A percentile compares a stretch with the other conserved stretches of the same genome.
Conservation (phyloP, 1,139 yeast species). For the Taiozyma sp. region DNA sequence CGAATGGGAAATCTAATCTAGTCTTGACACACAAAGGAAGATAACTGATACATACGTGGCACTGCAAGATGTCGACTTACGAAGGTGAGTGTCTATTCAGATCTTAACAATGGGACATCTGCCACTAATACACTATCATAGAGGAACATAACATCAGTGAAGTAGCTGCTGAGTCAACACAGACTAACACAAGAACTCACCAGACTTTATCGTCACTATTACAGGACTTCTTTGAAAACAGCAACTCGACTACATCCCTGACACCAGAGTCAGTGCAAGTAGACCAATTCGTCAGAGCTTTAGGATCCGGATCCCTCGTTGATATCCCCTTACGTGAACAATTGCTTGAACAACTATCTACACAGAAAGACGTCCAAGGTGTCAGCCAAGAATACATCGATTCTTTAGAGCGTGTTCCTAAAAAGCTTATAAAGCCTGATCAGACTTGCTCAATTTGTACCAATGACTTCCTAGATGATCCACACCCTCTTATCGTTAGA, state of each 20-base stretch:
- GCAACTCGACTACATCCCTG: background rate
- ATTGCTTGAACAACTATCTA: slow-evolving; percentile 22
- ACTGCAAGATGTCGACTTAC: slow-evolving; percentile 18
- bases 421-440: slow-evolving; percentile 41
- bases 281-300: slow-evolving; percentile 20
- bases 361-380: slow-evolving; percentile 40
- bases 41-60: background rate
- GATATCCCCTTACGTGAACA: slow-evolving; percentile 16
- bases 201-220: slow-evolving; percentile 16
- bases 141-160: slow-evolving; percentile 12
- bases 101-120: too few species aligned
- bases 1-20: background rate
- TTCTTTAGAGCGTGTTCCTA: slow-evolving; percentile 64
- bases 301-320: slow-evolving; percentile 14
- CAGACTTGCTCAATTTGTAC: slow-evolving; percentile 87
- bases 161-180: slow-evolving; percentile 1
- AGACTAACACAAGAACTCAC: slow-evolving; percentile 9
- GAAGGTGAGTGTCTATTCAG: slow-evolving; percentile 14
- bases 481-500: slow-evolving; percentile 74
- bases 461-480: slow-evolving; percentile 62
- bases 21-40: background rate
- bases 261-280: slow-evolving; percentile 18
- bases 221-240: slow-evolving; percentile 10
- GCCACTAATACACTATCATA: background rate
- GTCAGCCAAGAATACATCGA: slow-evolving; percentile 71